Conservation (phyloP, 192 early-diverging fungal genomes). For the Coemansia sp. region DNA sequence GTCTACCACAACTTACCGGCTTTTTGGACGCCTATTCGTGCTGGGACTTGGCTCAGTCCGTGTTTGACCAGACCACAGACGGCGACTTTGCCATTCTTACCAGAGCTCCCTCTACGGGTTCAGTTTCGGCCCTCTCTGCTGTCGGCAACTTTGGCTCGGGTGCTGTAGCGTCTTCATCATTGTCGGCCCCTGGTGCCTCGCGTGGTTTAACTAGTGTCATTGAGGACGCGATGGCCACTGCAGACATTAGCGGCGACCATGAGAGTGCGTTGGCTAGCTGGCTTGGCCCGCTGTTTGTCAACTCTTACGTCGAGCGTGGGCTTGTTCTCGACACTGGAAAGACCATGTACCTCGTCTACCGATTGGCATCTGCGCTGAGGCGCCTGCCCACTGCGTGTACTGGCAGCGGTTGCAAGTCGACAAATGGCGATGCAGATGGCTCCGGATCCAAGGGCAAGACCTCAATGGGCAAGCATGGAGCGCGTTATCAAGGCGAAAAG, state of each 20-base stretch:
- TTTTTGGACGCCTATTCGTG: constrained; percentile 39
- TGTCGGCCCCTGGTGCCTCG: neutral
- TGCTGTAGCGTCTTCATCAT: neutral
- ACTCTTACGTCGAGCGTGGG: constrained; percentile 60
- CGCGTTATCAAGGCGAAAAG: neutral
- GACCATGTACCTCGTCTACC: constrained; percentile 56
- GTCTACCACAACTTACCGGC: constrained; percentile 16
- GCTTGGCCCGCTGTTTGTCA: constrained; percentile 54
- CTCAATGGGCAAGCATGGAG: neutral
- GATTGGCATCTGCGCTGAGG: constrained; percentile 28
- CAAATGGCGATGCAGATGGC: constrained; percentile 5
- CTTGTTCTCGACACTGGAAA: constrained; percentile 63
- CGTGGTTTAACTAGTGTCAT: neutral
- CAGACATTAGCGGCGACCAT: constrained; percentile 4
- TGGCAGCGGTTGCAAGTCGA: neutral
- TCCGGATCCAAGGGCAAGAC: constrained; percentile 7
- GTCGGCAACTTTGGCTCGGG: neutral
- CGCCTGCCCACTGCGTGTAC: constrained; percentile 19
- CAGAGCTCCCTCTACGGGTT: neutral
- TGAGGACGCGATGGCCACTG: constrained; percentile 6
- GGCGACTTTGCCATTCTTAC: constrained; percentile 54
- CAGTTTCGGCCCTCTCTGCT: neutral
- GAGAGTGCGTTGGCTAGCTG: constrained; percentile 20
- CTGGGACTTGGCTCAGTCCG: constrained; percentile 41
- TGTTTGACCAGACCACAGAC: constrained; percentile 44